A percentile compares a stretch with the other conserved stretches of the same genome.
Conservation (phyloP, 805 yeast genomes). For the Suhomyces prunicola region DNA sequence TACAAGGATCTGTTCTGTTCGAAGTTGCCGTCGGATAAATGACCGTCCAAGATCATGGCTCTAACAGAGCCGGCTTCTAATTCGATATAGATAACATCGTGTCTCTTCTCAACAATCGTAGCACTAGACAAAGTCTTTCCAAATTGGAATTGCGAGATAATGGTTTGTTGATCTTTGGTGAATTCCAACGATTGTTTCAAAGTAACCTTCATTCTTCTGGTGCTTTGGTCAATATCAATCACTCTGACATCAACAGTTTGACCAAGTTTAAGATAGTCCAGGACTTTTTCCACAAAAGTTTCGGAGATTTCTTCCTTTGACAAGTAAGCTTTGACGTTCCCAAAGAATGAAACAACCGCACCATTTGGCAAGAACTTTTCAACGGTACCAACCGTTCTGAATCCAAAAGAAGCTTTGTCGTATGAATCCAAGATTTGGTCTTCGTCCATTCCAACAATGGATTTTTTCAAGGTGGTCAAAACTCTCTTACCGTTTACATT, state of each 20-base stretch:
- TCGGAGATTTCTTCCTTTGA: conserved; percentile 91
- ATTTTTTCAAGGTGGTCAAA: conserved; percentile 73
- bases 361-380: conserved; percentile 71
- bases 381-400: conserved; percentile 69
- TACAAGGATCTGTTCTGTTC: conserved; percentile 66
- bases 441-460: conserved; percentile 65
- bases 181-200: conserved; percentile 62
- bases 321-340: conserved; percentile 69
- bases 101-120: conserved; percentile 67
- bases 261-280: conserved; percentile 74
- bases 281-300: conserved; percentile 73
- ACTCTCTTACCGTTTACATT: conserved; percentile 49
- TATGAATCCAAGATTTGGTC: conserved; percentile 46
- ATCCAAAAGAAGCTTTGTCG: conserved; percentile 41
- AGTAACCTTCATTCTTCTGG: conserved; percentile 63
- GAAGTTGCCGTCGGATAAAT: conserved; percentile 70
- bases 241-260: conserved; percentile 78
- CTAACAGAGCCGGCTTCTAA: conserved; percentile 46
- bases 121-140: conserved; percentile 64
- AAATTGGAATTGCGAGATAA: conserved; percentile 46
- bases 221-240: conserved; percentile 49
- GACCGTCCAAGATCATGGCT: conserved; percentile 74
- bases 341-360: conserved; percentile 81
- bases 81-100: conserved; percentile 67
- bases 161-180: conserved; percentile 45